Evolutionary conservation across 2,329 filamentous ascomycete species (phyloP).

Genomic region (Podosphaera leucotricha): DNA sequence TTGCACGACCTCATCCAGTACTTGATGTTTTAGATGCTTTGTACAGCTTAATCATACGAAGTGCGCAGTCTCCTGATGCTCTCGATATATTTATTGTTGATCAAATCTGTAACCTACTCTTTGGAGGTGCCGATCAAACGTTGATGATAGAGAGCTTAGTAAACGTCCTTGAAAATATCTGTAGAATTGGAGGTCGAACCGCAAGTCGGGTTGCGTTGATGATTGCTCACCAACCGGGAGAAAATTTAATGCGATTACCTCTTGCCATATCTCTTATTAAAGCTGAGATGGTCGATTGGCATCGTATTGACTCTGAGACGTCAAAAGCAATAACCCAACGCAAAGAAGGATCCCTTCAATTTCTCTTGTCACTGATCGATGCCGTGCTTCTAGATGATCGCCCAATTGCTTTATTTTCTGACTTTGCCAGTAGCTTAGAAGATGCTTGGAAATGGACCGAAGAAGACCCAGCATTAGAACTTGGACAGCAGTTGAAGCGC

Average conservation of each 20-base stretch:
- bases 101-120: slow-evolving; percentile 32
- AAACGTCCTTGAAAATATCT: slow-evolving; percentile 34
- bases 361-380: slow-evolving; percentile 60
- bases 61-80: slow-evolving; percentile 35
- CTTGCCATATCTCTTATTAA: slow-evolving; percentile 32
- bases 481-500: slow-evolving; percentile 47
- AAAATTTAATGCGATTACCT: slow-evolving; percentile 31
- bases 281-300: slow-evolving; percentile 38
- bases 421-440: slow-evolving; percentile 66
- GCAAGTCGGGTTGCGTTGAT: slow-evolving; percentile 29
- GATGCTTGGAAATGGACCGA: slow-evolving; percentile 60
- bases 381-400: slow-evolving; percentile 56
- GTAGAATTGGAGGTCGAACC: slow-evolving; percentile 30
- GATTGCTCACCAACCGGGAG: slow-evolving; percentile 32
- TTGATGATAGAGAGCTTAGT: slow-evolving; percentile 37
- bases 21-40: slow-evolving; percentile 39
- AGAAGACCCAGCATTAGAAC: slow-evolving; percentile 42
- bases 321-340: slow-evolving; percentile 48
- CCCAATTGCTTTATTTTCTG: slow-evolving; percentile 56
- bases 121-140: slow-evolving; percentile 25
- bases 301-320: slow-evolving; percentile 44
- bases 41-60: slow-evolving; percentile 37
- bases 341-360: slow-evolving; percentile 49
- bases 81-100: slow-evolving; percentile 34
- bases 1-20: slow-evolving; percentile 33